Conservation (phyloP, 2,329 filamentous ascomycete species). For the Trichoderma koningii region DNA sequence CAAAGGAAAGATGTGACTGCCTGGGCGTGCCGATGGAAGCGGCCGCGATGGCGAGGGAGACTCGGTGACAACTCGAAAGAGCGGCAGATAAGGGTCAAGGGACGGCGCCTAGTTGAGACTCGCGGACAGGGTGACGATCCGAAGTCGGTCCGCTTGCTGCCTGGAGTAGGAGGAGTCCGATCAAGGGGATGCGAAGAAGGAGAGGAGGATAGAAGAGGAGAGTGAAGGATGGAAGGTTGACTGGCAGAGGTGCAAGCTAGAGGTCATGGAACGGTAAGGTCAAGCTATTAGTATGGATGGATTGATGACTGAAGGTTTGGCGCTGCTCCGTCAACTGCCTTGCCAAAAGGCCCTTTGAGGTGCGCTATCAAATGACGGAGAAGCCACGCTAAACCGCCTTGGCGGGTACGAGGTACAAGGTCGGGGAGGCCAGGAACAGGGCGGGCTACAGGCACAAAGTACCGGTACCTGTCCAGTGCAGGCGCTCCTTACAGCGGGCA, state of each 20-base stretch:
- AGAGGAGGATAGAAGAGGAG: background rate
- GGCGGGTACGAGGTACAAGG: background rate
- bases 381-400: slow-evolving; percentile 16
- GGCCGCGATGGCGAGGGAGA: slow-evolving; percentile 6
- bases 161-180: background rate
- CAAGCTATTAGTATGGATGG: background rate
- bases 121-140: background rate
- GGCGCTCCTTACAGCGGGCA: background rate
- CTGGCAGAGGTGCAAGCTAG: slow-evolving; percentile 11
- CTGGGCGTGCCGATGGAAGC: background rate
- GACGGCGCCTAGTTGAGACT: background rate
- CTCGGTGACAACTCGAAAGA: slow-evolving; percentile 16
- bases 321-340: slow-evolving; percentile 5
- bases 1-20: background rate
- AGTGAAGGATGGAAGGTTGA: background rate
- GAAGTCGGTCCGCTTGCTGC: background rate
- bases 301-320: background rate
- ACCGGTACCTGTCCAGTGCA: background rate
- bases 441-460: background rate
- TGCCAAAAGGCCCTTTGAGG: slow-evolving; percentile 17
- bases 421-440: background rate
- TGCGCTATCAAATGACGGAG: slow-evolving; percentile 22
- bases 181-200: background rate
- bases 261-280: no score
- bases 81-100: background rate